Conservation (phyloP, 73 alveolate genomes). For the Paraurostyla sp. region DNA sequence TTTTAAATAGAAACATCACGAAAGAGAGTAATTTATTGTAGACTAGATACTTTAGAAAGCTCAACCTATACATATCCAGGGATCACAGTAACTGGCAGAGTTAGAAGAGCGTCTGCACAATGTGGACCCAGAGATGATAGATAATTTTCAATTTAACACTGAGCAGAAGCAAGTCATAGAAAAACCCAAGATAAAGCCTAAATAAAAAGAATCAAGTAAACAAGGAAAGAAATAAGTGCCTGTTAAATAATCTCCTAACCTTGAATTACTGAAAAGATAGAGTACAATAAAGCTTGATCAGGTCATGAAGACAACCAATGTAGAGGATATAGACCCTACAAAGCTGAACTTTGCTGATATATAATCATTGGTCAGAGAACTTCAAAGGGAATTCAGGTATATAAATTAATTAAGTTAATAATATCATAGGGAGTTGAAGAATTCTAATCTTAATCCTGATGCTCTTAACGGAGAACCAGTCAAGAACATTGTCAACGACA, state of each 20-base stretch:
- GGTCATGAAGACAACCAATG: neutral
- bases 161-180: too few species aligned
- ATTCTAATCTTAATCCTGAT: conserved; percentile 9
- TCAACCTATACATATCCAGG: too few species aligned
- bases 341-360: conserved; percentile 24
- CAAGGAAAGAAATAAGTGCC: too few species aligned
- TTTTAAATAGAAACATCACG: neutral
- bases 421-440: neutral
- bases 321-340: conserved; percentile 16
- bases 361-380: neutral
- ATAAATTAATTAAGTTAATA: neutral
- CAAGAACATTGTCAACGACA: neutral
- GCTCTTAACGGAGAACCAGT: conserved; percentile 20
- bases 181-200: neutral
- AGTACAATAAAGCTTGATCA: neutral
- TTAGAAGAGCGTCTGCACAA: too few species aligned
- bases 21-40: conserved; percentile 4
- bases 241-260: neutral
- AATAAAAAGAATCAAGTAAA: neutral
- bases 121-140: too few species aligned
- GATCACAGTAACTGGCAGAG: too few species aligned
- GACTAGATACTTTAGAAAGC: too few species aligned
- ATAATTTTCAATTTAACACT: too few species aligned
- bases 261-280: too few species aligned
- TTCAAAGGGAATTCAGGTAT: neutral